Base-by-base conservation (phyloP, 148 eudicot genomes). In the Persicaria maculosa region DNA sequence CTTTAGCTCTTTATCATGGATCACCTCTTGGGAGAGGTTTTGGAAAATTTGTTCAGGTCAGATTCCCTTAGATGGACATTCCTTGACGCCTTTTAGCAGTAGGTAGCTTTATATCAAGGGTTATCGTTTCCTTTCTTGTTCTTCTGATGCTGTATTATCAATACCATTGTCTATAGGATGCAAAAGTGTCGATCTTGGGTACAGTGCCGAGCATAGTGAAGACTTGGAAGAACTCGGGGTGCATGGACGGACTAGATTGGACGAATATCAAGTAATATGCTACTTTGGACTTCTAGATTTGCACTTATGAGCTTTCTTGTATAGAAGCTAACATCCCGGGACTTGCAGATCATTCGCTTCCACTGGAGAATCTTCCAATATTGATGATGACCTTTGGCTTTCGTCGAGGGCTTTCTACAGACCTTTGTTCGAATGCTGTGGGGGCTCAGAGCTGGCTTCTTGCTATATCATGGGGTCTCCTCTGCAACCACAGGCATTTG, bases 301-400 rank as follows among this genome's bases (percentile, higher is more conserved):
- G 55, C 20, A 70, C 52, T 1, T 17, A 36, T 58, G 50, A 31
- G 6, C 19, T 45, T 47, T 48, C 54, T 45, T 47, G 54, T 47
- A n/a, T 7, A 17, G 40, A 71, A 48, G 54, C 73, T 71, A 48
- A 71, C 36, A 71, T 47, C 73, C 14, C 2, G 8, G 16, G 53
- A 71, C 15, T n/a, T 77, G 81, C 88, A 95, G 99, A 77, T 61
- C 58, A 70, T 95, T 95, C 81, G 85, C 72, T 61, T 81, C 96
- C 53, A 89, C 91, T 50, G 99, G 99, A 76, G 99, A 95, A 80
- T 86, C 94, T 73, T 95, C 99, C 19, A 92, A 86, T 79, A 78
- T 91, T 22, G 99, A 95, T 80, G 97, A 95, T 79, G 97, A 92
- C 83, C 97, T 95, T 65, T 95, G 99, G 97, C 99, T 92, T 78